A percentile compares a stretch with the other conserved stretches of the same genome.
These are phyloP conservation scores for Coelastrella sp. DNA, from an alignment of 139 green algal genomes.

Conservation along the genomic window DNA sequence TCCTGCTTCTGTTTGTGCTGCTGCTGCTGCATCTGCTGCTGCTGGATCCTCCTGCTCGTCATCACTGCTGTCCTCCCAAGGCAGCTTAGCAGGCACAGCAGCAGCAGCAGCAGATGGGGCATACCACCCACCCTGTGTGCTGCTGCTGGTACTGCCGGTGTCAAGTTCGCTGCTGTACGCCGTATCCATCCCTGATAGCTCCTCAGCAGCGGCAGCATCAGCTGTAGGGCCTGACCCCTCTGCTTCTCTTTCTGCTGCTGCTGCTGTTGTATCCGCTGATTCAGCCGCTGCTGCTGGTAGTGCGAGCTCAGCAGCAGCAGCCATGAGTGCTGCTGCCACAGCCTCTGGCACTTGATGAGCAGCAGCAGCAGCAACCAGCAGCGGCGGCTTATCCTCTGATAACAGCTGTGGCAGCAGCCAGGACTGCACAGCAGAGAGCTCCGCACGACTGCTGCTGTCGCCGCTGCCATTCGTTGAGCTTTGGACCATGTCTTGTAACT, in stretches of 20 bases:
- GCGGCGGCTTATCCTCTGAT: background rate
- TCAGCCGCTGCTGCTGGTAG: no score
- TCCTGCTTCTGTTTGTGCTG: no score
- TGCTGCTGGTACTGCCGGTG: no score
- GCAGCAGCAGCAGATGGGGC: background rate
- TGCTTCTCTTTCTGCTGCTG: background rate
- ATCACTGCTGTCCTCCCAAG: no score
- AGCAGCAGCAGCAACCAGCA: background rate
- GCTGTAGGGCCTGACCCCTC: no score
- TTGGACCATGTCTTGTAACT: no score
- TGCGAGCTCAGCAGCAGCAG: background rate
- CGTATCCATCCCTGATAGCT: no score
- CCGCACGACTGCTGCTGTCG: background rate
- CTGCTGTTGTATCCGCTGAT: background rate
- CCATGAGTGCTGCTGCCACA: background rate
- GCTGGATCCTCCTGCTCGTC: background rate
- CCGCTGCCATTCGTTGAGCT: no score
- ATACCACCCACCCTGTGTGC: no score
- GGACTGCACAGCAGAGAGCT: background rate
- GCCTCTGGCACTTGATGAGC: background rate
- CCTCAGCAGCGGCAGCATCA: no score
- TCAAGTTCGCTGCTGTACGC: no score
- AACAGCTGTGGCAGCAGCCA: conserved; percentile 39
- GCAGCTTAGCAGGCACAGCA: background rate
- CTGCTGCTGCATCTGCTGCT: background rate